A percentile compares a stretch with the other conserved stretches of the same genome.
These are phyloP conservation scores for Emericellopsis cladophorae DNA, from an alignment of 2,329 filamentous ascomycete genomes.

Conservation along the genomic window DNA sequence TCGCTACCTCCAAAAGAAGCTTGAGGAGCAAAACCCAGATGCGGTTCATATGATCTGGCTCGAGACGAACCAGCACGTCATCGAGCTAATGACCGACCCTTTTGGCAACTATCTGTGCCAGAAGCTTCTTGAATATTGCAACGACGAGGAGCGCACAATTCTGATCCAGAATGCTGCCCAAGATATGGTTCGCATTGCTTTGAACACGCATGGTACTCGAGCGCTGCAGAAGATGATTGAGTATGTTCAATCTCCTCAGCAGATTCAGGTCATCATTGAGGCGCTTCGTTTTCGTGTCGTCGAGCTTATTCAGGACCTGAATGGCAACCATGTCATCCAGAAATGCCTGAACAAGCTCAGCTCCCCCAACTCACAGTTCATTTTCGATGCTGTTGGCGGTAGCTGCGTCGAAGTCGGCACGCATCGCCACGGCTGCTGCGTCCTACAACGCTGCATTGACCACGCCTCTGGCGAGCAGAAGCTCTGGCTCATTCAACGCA, in stretches of 20 bases:
- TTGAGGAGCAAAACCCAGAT: conserved; percentile 77
- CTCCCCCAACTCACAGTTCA: conserved; percentile 79
- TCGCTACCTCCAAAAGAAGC: conserved; percentile 90
- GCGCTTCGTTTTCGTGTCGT: conserved; percentile 78
- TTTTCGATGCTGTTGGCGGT: conserved; percentile 84
- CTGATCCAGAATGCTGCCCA: conserved; percentile 82
- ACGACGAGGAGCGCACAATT: conserved; percentile 84
- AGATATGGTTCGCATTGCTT: conserved; percentile 81
- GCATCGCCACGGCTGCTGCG: conserved; percentile 94
- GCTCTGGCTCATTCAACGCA: conserved; percentile 70
- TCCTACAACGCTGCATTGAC: conserved; percentile 95
- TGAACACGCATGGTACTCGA: conserved; percentile 94
- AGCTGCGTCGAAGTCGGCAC: conserved; percentile 87
- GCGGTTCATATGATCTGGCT: conserved; percentile 87
- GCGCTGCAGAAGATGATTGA: conserved; percentile 99
- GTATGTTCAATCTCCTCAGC: conserved; percentile 74
- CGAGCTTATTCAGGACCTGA: conserved; percentile 89
- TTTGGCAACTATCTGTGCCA: conserved; percentile 99
- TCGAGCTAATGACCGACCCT: conserved; percentile 96
- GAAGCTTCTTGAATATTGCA: conserved; percentile 92
- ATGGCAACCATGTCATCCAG: conserved; percentile 98
- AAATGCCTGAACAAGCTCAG: conserved; percentile 95
- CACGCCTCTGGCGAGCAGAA: conserved; percentile 89
- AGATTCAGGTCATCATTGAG: conserved; percentile 78
- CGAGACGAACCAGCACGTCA: conserved; percentile 86